Conservation (phyloP, 2,329 filamentous ascomycete genomes). For the Curvularia lunata region DNA sequence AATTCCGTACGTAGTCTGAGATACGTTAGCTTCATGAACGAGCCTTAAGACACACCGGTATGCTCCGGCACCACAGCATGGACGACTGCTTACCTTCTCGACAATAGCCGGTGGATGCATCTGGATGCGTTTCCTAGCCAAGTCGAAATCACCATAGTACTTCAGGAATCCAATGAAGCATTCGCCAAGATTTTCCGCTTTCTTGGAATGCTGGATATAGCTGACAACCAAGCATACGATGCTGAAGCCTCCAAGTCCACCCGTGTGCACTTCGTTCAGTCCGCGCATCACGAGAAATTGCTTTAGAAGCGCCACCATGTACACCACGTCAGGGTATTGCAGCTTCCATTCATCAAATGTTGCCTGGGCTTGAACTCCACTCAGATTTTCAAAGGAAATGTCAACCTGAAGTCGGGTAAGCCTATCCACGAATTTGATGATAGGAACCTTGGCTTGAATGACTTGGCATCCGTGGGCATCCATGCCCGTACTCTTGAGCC, state of each 20-base stretch:
- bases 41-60: not conserved
- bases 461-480: slow-evolving; percentile 62
- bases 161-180: slow-evolving; percentile 87
- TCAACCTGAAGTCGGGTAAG: slow-evolving; percentile 84
- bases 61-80: no score
- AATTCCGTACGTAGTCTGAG: slow-evolving; percentile 30
- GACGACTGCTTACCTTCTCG: slow-evolving; percentile 67
- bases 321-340: slow-evolving; percentile 82
- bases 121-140: slow-evolving; percentile 71
- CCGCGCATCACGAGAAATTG: slow-evolving; percentile 89
- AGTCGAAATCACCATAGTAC: slow-evolving; percentile 85
- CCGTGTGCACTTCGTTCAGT: slow-evolving; percentile 88
- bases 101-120: slow-evolving; percentile 74
- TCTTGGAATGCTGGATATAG: slow-evolving; percentile 73
- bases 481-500: slow-evolving; percentile 63
- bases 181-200: slow-evolving; percentile 69
- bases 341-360: slow-evolving; percentile 83
- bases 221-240: slow-evolving; percentile 93
- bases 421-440: slow-evolving; percentile 87
- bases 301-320: slow-evolving; percentile 86
- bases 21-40: slow-evolving; percentile 15
- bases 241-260: slow-evolving; percentile 91
- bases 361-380: slow-evolving; percentile 77
- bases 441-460: slow-evolving; percentile 83
- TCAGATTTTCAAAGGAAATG: slow-evolving; percentile 91